Evolutionary conservation across 2,329 filamentous ascomycete species (phyloP), one percentile per base, ranked within the genome.

Genomic region (Neurospora crassa): DNA sequence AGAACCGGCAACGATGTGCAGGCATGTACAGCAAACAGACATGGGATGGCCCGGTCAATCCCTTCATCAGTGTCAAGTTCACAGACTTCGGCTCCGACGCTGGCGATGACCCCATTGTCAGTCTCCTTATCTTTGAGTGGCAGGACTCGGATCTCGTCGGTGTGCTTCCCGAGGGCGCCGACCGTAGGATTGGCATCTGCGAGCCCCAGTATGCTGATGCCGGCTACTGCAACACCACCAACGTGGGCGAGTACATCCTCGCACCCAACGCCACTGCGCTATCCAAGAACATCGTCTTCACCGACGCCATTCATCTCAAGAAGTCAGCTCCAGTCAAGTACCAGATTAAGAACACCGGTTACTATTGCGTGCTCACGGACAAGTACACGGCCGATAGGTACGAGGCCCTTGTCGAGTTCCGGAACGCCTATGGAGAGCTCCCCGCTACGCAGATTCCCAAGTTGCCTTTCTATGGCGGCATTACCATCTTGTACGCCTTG

Each of bases 361-460:
- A 97, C 82, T 99, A 97, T 81, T 99, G 96, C 78, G 91, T 99
- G 72, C 89, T 92, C 69, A 96, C 93, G 1, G 90, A 89, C 74
- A 87, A 87, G 29, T 95, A 89, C 79, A 89, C 86, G 37, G 84
- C 86, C 0, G 84, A 87, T 24, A 86, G 92, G 67, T 99, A 96
- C 79, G 87, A 86, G 67, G 94, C 91, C 8, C 88, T 96, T 16
- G 91, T 96, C 63, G 94, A 96, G 77, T 99, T 98, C 81, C 90
- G 94, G 73, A 98, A 99, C 81, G 92, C 96, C 2, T 99, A 96
- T 79, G 96, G 96, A 79, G 95, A 99, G 84, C 90, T 99, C 71
- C 92, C 94, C 5, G 96, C 94, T 8, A 94, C 94, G 1, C 95
- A 99, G 80, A 97, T 99, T 75, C 92, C 96, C 24, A 99, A 99